Base-by-base conservation (phyloP, 257 asterid genomes). In the Solanum boliviense region DNA sequence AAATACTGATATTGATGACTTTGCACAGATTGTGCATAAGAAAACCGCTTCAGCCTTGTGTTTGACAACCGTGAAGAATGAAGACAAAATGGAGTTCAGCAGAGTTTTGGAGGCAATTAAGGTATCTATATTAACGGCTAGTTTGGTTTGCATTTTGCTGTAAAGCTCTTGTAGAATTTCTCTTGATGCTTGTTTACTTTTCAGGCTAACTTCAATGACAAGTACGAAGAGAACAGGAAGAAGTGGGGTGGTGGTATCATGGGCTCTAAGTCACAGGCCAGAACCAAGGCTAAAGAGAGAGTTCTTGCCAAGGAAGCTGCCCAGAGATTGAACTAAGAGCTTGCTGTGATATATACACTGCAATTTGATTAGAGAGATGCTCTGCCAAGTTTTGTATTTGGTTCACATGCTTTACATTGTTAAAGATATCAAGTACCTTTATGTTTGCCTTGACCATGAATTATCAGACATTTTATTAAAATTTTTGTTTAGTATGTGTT, bases 191-290 rank as follows among this genome's bases (percentile, higher is more conserved):
- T 27, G 8, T 20, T 68, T 74, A 9, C 32, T 15, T 87, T 12
- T 76, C 90, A 92, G 94, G 94, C 94, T 15, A 92, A 92, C 89
- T 92, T 92, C 89, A 92, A 92, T 3, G 94, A 92, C 65, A 92
- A 92, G 32, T 92, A 44, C 13, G 94, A 92, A 31, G 92, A 90
- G 78, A 74, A 91, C 78, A 87, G 92, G 67, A 92, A 87, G 84
- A 92, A 92, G 87, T 92, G 94, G 92, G 94, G 94, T 2, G 94
- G 94, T 23, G 94, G 94, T 18, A 68, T 90, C 86, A 92, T 92
- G 94, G 94, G 94, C 7, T 90, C 92, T 0, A 92, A 92, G 88
- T 92, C 94, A 13, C 94, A 92, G 84, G 94, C 94, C 5, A 92
- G 60, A 38, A 89, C 92, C 31, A 92, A 92, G 86, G 94, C 94